These are phyloP conservation scores for Heterobasidion parviporum DNA, from an alignment of 1,284 basidiomycete genomes.

Conservation along the genomic window DNA sequence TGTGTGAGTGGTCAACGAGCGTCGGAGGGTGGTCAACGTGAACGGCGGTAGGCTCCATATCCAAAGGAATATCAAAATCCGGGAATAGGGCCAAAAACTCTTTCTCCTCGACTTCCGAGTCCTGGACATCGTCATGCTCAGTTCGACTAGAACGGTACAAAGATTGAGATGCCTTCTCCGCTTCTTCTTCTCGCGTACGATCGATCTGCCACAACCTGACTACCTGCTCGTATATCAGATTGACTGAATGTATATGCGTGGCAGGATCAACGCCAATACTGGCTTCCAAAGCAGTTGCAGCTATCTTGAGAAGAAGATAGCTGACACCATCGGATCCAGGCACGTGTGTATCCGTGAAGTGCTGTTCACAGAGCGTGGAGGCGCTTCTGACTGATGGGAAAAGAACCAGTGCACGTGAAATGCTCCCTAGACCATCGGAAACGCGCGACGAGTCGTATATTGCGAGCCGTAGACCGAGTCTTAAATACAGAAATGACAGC, in stretches of 20 bases:
- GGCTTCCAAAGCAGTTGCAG: slow-evolving; percentile 41
- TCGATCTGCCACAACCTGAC: slow-evolving; percentile 82
- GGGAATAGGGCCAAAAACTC: slow-evolving; percentile 85
- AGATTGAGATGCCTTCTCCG: slow-evolving; percentile 58
- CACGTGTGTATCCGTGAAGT: not conserved
- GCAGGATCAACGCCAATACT: slow-evolving; percentile 24
- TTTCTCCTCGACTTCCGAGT: slow-evolving; percentile 70
- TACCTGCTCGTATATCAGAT: slow-evolving; percentile 62
- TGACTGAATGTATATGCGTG: slow-evolving; percentile 27
- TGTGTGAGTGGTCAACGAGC: slow-evolving; percentile 7
- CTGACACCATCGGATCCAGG: slow-evolving; percentile 13
- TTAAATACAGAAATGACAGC: slow-evolving; percentile 57
- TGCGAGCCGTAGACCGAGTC: slow-evolving; percentile 68
- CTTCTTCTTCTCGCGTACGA: slow-evolving; percentile 61
- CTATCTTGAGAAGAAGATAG: slow-evolving; percentile 42
- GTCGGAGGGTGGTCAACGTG: not conserved
- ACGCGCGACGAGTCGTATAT: slow-evolving; percentile 19
- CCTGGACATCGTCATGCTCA: slow-evolving; percentile 53
- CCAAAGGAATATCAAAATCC: slow-evolving; percentile 62
- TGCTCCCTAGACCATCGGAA: slow-evolving; percentile 5
- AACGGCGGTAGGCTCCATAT: not conserved
- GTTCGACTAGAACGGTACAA: slow-evolving; percentile 71
- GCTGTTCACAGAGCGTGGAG: slow-evolving; percentile 22
- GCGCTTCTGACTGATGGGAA: slow-evolving; percentile 48
- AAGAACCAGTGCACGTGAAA: slow-evolving; percentile 31